phyloP scores from a whole-genome alignment of 306 rosid species.

The Prunus mume region DNA sequence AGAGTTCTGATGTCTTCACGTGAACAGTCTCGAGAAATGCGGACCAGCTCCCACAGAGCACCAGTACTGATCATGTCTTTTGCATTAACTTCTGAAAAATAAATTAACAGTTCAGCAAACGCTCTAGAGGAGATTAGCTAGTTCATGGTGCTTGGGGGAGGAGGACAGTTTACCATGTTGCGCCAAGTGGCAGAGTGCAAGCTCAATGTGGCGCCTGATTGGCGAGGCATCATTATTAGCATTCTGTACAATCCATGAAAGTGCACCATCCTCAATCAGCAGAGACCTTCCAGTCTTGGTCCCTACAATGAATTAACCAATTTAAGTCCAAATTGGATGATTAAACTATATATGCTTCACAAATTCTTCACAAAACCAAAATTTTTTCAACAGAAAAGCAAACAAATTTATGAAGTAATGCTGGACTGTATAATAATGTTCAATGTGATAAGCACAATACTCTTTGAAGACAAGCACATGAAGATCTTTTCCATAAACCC shows the following conservation, averaged over 20 bases:
- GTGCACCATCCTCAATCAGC: conserved; percentile 93
- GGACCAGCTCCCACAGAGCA: conserved; percentile 93
- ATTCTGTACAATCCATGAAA: conserved; percentile 94
- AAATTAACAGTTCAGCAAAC: conserved; percentile 23
- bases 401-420: conserved; percentile 11
- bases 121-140: conserved; percentile 10
- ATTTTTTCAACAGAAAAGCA: conserved; percentile 1
- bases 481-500: neutral
- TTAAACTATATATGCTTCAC: neutral
- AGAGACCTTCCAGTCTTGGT: conserved; percentile 77
- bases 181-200: conserved; percentile 95
- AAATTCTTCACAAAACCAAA: neutral
- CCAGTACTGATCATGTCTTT: conserved; percentile 91
- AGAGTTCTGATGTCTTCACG: conserved; percentile 90
- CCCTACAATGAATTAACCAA: conserved; percentile 36
- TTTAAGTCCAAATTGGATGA: neutral
- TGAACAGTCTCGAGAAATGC: conserved; percentile 83
- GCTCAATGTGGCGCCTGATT: conserved; percentile 89
- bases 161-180: conserved; percentile 67
- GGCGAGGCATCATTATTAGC: conserved; percentile 89
- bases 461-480: neutral
- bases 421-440: neutral
- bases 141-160: neutral
- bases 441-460: neutral
- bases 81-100: conserved; percentile 73